Evolutionary conservation across 371 early-diverging fungal genomes (phyloP), one percentile per base, ranked within the genome.

Genomic region (Actinomortierella ambigua): DNA sequence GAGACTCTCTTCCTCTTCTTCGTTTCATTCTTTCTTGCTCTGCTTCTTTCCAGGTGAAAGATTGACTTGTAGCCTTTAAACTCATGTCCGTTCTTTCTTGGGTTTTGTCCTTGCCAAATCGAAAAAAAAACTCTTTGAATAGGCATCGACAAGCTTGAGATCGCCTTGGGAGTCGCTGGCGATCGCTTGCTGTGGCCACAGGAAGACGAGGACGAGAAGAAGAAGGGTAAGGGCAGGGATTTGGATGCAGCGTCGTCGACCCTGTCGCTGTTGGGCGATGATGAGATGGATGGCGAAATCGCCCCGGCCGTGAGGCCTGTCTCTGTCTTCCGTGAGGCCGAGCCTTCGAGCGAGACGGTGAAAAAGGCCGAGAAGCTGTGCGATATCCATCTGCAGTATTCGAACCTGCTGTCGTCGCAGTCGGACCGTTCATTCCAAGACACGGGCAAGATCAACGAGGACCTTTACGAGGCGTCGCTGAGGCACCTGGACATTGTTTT

Each of bases 391-490:
- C 77, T 86, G 34, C 87, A 86, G 29, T 80, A 83, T 63, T 86
- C 88, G 18, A 79, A 84, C 9, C 68, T 78, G 20, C 66, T 85
- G 57, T 77, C 85, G 7, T 75, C 84, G 5, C 81, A 84, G 67
- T 86, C 88, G 3, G 88, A 88, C 15, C 80, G 85, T 9, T 55
- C 82, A 0, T 75, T 80, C 53, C 59, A 83, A n/a, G 84, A 84
- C 13, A 68, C 81, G 1, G 76, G 67, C 43, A 57, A 56, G 50
- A 59, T 79, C 50, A 70, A 68, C 22, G 66, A 62, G 55, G 59
- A 52, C 3, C 78, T 82, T 2, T 86, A 85, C 50, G 80, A 81
- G 39, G 55, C 64, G 14, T 77, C 88, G 6, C 53, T 86, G 15
- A 78, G 79, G 40, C 64, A 79, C 27, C 59, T 89, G 63, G 81